Conservation (phyloP, 2,329 filamentous ascomycete species). For the Colletotrichum trifolii region DNA sequence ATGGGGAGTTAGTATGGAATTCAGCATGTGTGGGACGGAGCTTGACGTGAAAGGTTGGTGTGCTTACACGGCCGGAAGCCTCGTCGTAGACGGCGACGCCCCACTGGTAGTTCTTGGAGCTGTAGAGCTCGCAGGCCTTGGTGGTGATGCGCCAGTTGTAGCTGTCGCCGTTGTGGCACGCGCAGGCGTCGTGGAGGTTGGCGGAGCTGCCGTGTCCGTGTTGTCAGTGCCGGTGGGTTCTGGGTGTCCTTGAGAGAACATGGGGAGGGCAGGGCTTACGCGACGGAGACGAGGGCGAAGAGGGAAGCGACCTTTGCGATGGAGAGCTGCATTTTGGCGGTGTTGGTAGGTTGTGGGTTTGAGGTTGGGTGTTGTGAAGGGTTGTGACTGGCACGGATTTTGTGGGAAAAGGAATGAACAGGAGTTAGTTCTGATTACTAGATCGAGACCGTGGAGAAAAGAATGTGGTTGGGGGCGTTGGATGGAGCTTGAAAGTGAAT, state of each 20-base stretch:
- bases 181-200: slow-evolving; percentile 39
- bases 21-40: no score
- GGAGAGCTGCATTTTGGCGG: slow-evolving; percentile 35
- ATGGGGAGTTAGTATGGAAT: neutral
- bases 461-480: slow-evolving; percentile 32
- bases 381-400: slow-evolving; percentile 22
- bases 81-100: slow-evolving; percentile 35
- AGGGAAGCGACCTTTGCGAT: slow-evolving; percentile 28
- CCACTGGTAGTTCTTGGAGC: slow-evolving; percentile 29
- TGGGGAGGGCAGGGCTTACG: slow-evolving; percentile 2
- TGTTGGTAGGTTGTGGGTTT: neutral
- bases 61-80: slow-evolving; percentile 32
- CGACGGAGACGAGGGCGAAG: slow-evolving; percentile 20
- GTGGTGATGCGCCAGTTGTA: slow-evolving; percentile 41
- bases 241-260: neutral
- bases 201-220: slow-evolving; percentile 31
- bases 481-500: slow-evolving; percentile 19
- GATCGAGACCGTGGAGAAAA: slow-evolving; percentile 34
- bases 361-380: slow-evolving; percentile 5
- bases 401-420: slow-evolving; percentile 29
- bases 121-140: slow-evolving; percentile 38
- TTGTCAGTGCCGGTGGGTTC: slow-evolving; percentile 1
- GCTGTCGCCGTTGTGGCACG: slow-evolving; percentile 40
- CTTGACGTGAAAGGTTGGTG: neutral
- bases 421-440: slow-evolving; percentile 32